Conservation (phyloP, 2,329 filamentous ascomycete species). For the Seiridium cupressi region DNA sequence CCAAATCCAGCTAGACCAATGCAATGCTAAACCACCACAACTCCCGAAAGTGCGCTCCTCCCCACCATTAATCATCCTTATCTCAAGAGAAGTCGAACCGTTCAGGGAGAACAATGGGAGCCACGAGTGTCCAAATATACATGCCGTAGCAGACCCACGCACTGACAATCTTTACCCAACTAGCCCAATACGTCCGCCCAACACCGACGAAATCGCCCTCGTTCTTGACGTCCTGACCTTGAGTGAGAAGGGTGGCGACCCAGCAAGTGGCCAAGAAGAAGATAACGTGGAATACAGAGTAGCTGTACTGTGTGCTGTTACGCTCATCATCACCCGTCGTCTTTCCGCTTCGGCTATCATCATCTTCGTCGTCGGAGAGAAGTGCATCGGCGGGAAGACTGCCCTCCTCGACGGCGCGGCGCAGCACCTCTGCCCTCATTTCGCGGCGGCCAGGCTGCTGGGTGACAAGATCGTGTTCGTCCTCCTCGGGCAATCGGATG, state of each 20-base stretch:
- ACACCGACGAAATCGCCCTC: conserved; percentile 84
- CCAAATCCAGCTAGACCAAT: not conserved
- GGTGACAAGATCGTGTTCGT: conserved; percentile 85
- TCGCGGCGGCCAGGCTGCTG: conserved; percentile 83
- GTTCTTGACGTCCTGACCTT: conserved; percentile 56
- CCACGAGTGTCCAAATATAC: conserved; percentile 90
- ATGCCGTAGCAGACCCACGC: conserved; percentile 95
- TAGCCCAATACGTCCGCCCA: conserved; percentile 92
- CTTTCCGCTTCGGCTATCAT: conserved; percentile 58
- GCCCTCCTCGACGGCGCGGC: conserved; percentile 88
- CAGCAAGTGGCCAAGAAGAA: conserved; percentile 96
- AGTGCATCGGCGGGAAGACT: conserved; percentile 88
- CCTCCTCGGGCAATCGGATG: conserved; percentile 64
- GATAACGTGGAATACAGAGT: conserved; percentile 93
- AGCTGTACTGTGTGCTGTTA: conserved; percentile 89
- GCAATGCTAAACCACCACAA: not conserved
- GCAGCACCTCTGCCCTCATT: conserved; percentile 89
- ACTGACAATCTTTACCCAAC: conserved; percentile 98
- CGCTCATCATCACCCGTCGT: conserved; percentile 83
- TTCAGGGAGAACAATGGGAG: conserved; percentile 81
- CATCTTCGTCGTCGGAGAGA: conserved; percentile 65
- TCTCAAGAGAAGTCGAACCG: conserved; percentile 65
- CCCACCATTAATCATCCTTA: not conserved
- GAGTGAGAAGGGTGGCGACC: conserved; percentile 85
- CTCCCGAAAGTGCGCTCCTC: not conserved